Conservation (phyloP, 257 asterid genomes). For the Leonotis leonurus region DNA sequence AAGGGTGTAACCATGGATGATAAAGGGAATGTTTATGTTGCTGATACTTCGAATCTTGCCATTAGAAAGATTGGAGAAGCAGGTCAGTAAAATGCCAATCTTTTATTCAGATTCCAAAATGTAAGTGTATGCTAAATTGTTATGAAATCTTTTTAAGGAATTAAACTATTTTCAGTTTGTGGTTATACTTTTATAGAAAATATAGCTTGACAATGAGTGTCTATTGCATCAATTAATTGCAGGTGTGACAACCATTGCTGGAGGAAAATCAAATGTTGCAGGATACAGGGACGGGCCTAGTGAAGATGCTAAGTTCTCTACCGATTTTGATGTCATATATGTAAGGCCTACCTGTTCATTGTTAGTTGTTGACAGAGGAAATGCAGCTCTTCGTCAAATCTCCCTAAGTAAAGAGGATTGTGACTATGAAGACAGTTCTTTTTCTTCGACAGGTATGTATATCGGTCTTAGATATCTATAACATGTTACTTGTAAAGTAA, state of each 20-base stretch:
- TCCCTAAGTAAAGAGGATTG: conserved; percentile 84
- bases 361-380: conserved; percentile 87
- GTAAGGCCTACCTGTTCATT: conserved; percentile 78
- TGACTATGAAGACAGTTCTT: conserved; percentile 53
- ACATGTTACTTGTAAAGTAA: neutral
- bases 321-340: conserved; percentile 80
- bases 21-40: conserved; percentile 91
- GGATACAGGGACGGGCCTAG: conserved; percentile 99
- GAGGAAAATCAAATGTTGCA: conserved; percentile 87
- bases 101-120: neutral
- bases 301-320: conserved; percentile 92
- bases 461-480: neutral
- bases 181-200: neutral
- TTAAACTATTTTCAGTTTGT: neutral
- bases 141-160: neutral
- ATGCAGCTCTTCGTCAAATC: conserved; percentile 96
- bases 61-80: conserved; percentile 95
- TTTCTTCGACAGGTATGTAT: conserved; percentile 58
- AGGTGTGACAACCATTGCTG: conserved; percentile 99
- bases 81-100: conserved; percentile 32
- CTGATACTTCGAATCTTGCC: conserved; percentile 88
- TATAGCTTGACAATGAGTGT: conserved; percentile 1
- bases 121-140: neutral
- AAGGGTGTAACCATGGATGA: conserved; percentile 91
- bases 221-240: conserved; percentile 18